Evolutionary conservation across 495 filamentous ascomycete genomes (phyloP), one percentile per base, ranked within the genome.

Genomic region (Platismatia glauca): DNA sequence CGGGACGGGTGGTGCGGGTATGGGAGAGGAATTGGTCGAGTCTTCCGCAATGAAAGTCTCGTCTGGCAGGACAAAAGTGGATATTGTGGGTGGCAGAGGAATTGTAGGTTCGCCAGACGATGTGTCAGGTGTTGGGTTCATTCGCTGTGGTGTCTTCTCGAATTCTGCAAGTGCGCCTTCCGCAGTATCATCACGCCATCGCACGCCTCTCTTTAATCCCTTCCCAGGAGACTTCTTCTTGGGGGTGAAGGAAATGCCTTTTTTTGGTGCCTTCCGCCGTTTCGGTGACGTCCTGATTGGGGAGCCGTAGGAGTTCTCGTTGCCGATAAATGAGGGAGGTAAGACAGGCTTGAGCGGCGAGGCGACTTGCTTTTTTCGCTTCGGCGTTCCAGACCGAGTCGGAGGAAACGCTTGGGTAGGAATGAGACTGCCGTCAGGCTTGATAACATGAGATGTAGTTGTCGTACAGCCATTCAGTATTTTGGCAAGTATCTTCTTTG

Each of bases 101-200:
- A 79, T 76, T 38, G 64, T 73, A 22, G 74, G 69, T 39, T 84
- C 80, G 18, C 77, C 73, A 0, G 81, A 81, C 34, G 83, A 79
- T 16, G 64, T 67, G 59, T 83, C 80, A n/a, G 81, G 82, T 7
- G 76, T 74, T 11, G 70, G 68, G 35, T 78, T 71, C 20, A 80
- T 73, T 69, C 84, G 88, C 68, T 89, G 79, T 33, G 91, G 93
- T 7, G 92, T 95, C 74, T 89, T 89, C 71, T 92, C 87, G 65
- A 91, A 95, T 69, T 96, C 93, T 59, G 89, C 89, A 35, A 97
- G 75, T 37, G 86, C 81, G 13, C 90, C 90, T 69, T 97, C 87
- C 34, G 85, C 82, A 58, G 88, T 88, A 67, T 97, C 94, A 70
- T 98, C 94, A 55, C 88, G 86, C 95, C 95, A 98, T 59, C 91